phyloP scores from a whole-genome alignment of 441 rosid species.

The Jatropha podagrica region DNA sequence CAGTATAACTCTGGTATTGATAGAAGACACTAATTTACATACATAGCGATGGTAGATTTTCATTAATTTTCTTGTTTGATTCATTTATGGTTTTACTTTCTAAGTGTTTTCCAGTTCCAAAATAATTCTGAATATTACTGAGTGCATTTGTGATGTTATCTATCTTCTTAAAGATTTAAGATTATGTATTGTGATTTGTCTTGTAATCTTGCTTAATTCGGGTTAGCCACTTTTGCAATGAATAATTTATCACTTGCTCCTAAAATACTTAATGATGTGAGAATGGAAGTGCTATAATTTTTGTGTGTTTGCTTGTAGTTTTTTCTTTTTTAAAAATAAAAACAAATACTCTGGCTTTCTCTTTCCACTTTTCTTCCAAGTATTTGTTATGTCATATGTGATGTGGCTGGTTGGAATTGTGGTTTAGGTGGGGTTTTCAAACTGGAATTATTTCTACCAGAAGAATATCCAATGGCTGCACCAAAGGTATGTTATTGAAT shows the following conservation, averaged over 20 bases:
- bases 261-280: not conserved
- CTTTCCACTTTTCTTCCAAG: not conserved
- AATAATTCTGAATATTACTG: not conserved
- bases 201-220: not conserved
- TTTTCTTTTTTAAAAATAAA: not conserved
- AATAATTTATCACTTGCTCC: not conserved
- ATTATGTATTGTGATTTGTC: not conserved
- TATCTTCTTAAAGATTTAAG: not conserved
- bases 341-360: not conserved
- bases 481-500: constrained; percentile 65
- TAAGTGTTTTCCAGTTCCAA: not conserved
- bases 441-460: constrained; percentile 96
- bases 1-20: not conserved
- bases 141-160: not conserved
- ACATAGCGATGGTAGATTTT: too few relatives aligned
- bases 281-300: not conserved
- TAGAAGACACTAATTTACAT: not conserved
- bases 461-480: constrained; percentile 99
- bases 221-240: not conserved
- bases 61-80: not conserved
- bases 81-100: not conserved
- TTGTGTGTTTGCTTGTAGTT: not conserved
- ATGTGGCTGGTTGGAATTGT: constrained; percentile 18
- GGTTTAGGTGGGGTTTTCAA: constrained; percentile 91
- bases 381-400: constrained; percentile 7